phyloP scores from a whole-genome alignment of 2,329 filamentous ascomycete genomes.

The Epichloe uncinata region DNA sequence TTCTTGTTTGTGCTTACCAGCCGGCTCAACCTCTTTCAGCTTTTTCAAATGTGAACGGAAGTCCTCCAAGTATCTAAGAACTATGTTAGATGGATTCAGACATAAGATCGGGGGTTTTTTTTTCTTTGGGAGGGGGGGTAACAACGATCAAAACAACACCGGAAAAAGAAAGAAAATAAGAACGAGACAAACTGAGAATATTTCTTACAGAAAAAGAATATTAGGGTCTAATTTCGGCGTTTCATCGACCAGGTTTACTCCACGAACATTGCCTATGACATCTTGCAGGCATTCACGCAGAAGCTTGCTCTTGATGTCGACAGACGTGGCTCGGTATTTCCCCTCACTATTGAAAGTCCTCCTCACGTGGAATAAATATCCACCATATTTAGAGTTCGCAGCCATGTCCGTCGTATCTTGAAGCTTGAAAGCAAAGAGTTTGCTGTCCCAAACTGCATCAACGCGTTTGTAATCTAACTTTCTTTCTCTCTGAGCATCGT shows the following conservation, averaged over 20 bases:
- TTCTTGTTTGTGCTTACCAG: conserved; percentile 36
- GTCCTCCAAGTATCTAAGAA: conserved; percentile 55
- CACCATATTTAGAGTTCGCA: conserved; percentile 49
- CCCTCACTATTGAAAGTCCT: conserved; percentile 72
- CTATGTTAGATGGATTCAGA: not conserved
- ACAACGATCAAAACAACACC: not conserved
- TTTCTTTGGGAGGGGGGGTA: not conserved
- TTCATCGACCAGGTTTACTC: conserved; percentile 68
- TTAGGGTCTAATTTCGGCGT: conserved; percentile 61
- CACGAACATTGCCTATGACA: conserved; percentile 22
- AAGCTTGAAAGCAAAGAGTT: conserved; percentile 37
- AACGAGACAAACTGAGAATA: not conserved
- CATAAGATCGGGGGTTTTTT: not conserved
- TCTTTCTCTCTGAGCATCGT: conserved; percentile 9
- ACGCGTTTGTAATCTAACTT: conserved; percentile 34
- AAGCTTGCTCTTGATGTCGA: conserved; percentile 76
- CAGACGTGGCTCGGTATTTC: conserved; percentile 56
- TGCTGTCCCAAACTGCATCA: conserved; percentile 40
- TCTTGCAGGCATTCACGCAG: conserved; percentile 49
- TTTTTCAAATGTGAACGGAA: conserved; percentile 49
- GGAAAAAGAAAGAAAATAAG: not conserved
- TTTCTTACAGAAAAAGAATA: conserved; percentile 47
- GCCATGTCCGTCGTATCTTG: conserved; percentile 37
- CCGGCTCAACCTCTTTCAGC: conserved; percentile 43
- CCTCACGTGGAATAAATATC: conserved; percentile 72